Conservation (phyloP, 768 basidiomycete genomes). For the Sarcodon aspratus region DNA sequence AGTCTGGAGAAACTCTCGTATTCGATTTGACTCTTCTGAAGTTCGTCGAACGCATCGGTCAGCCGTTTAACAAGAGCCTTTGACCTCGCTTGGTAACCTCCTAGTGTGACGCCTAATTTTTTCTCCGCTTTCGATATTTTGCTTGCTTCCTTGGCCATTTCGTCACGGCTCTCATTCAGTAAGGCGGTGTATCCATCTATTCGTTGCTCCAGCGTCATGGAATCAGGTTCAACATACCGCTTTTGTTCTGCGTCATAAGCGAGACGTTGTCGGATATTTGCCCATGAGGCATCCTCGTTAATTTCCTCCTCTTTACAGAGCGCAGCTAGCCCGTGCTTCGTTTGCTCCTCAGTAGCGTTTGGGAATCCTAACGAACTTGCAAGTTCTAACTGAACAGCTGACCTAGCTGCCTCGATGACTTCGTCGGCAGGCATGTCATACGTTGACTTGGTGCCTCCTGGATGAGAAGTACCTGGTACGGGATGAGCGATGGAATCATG, state of each 20-base stretch:
- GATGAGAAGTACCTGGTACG: conserved; percentile 72
- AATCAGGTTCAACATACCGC: conserved; percentile 56
- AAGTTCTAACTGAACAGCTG: conserved; percentile 39
- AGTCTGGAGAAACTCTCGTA: conserved; percentile 39
- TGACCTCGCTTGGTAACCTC: conserved; percentile 82
- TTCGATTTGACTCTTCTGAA: conserved; percentile 57
- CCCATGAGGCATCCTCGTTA: conserved; percentile 63
- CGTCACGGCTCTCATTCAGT: conserved; percentile 50
- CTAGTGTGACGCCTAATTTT: conserved; percentile 76
- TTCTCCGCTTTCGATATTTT: conserved; percentile 84
- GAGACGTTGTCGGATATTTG: conserved; percentile 46
- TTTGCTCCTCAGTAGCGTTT: conserved; percentile 64
- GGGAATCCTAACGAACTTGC: conserved; percentile 77
- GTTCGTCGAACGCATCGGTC: conserved; percentile 56
- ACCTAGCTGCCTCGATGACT: conserved; percentile 56
- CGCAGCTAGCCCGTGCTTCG: conserved; percentile 65
- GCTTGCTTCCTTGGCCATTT: conserved; percentile 70
- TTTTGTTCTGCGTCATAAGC: conserved; percentile 45
- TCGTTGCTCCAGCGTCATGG: conserved; percentile 36
- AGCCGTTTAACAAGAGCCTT: conserved; percentile 53
- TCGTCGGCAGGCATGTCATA: conserved; percentile 76
- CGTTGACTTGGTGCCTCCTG: conserved; percentile 57
- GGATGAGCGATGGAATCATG: conserved; percentile 88
- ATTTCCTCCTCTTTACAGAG: conserved; percentile 34
- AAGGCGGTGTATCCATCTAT: conserved; percentile 52